A percentile compares a stretch with the other conserved stretches of the same genome.
These are phyloP conservation scores for Erythrophleum fordii DNA, from an alignment of 306 rosid species.

Conservation along the genomic window DNA sequence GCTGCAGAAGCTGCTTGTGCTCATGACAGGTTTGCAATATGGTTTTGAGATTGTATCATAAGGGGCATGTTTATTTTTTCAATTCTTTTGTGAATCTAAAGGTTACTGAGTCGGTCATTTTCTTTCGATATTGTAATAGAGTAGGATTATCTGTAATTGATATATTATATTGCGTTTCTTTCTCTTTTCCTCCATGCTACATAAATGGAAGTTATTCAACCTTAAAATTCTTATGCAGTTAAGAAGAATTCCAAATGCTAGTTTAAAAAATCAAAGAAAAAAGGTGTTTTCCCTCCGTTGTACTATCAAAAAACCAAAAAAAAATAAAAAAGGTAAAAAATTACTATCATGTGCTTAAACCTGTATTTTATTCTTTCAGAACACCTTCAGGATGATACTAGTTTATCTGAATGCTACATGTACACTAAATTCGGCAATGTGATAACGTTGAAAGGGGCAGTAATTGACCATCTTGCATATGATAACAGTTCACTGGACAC, in stretches of 20 bases:
- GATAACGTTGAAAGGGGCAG: slow-evolving; percentile 19
- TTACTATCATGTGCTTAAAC: neutral
- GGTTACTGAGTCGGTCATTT: neutral
- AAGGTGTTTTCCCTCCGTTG: too few relatives aligned
- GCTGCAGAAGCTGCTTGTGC: slow-evolving; percentile 50
- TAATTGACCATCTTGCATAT: neutral
- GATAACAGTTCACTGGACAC: slow-evolving; percentile 25
- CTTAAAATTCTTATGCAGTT: neutral
- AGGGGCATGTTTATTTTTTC: slow-evolving; percentile 38
- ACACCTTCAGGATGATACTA: neutral
- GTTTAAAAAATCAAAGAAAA: too few relatives aligned
- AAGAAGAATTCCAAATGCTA: neutral
- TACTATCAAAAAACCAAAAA: too few relatives aligned
- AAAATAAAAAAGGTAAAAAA: too few relatives aligned
- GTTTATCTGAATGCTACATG: neutral
- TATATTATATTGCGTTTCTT: neutral
- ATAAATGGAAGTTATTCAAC: too few relatives aligned
- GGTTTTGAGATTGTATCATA: slow-evolving; percentile 37
- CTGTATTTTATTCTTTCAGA: neutral
- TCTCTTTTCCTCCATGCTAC: neutral
- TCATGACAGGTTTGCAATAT: slow-evolving; percentile 41
- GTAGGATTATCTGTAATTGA: too few relatives aligned
- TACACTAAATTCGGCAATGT: slow-evolving; percentile 23
- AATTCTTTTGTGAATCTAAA: slow-evolving; percentile 35
- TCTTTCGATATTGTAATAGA: neutral